Evolutionary conservation across 192 early-diverging fungal species (phyloP).

Genomic region (Linnemannia elongata): DNA sequence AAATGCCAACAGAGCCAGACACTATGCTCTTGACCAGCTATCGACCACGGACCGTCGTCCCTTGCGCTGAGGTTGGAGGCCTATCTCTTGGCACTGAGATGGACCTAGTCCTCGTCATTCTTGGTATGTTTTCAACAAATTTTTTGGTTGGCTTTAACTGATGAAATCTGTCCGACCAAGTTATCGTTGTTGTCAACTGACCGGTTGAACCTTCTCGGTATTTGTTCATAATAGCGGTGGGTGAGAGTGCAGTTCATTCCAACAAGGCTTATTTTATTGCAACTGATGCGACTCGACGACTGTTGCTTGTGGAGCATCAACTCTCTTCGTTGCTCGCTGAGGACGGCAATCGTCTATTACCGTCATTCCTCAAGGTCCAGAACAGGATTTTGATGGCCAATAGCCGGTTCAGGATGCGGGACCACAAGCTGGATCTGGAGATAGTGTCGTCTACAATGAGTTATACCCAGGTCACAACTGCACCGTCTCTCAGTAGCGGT

Average conservation of each 20-base stretch:
- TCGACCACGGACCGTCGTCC: conserved; percentile 30
- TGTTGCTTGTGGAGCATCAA: conserved; percentile 39
- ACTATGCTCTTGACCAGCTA: conserved; percentile 30
- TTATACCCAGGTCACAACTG: conserved; percentile 19
- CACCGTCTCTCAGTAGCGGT: background rate
- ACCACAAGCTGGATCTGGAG: conserved; percentile 33
- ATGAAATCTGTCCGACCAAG: background rate
- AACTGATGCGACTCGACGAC: conserved; percentile 25
- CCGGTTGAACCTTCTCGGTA: background rate
- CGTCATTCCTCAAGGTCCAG: conserved; percentile 20
- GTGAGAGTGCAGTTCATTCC: background rate
- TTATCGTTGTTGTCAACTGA: background rate
- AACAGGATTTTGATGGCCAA: conserved; percentile 28
- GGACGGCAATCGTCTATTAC: background rate
- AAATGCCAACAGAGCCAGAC: conserved; percentile 35
- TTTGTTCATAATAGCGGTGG: background rate
- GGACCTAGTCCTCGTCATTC: conserved; percentile 39
- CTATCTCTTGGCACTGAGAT: conserved; percentile 32
- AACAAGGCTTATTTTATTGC: conserved; percentile 36
- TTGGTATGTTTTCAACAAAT: conserved; percentile 18
- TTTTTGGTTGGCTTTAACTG: background rate
- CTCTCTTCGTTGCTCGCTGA: background rate
- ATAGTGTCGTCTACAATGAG: conserved; percentile 26
- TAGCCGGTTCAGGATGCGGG: conserved; percentile 29
- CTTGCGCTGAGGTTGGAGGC: conserved; percentile 31